Evolutionary conservation across 768 basidiomycete species (phyloP), one percentile per base, ranked within the genome.

Genomic region (Flagelloscypha sp.): DNA sequence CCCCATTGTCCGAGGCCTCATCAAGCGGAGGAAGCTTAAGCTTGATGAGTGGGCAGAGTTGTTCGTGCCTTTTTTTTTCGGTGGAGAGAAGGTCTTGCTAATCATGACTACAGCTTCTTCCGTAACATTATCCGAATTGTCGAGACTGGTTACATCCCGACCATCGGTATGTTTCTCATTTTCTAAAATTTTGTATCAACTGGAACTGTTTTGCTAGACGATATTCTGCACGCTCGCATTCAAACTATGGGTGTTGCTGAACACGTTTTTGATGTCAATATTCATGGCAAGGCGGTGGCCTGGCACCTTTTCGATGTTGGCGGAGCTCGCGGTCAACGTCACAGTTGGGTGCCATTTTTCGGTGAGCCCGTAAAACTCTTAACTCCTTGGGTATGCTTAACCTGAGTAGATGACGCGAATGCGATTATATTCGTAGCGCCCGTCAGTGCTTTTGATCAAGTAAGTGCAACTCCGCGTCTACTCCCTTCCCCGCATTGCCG

Each of bases 161-260:
- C 78, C 2, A 85, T 75, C 25, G 84, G 84, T 84, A 52, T 25
- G 58, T 41, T 11, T 11, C 27, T 24, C 36, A 27, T 36, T 37
- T 20, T 5, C 12, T 29, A 22, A 30, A 37, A 29, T 38, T 36
- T 19, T 25, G 50, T 54, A 58, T 55, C 36, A 59, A 38, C 22
- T 38, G 31, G 29, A 48, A 43, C 17, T 44, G 15, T 32, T 28
- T 35, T 23, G 6, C 16, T 41, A 85, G 86, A 89, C 54, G 86
- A 90, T 49, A 86, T 90, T 37, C 65, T 90, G 12, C 84, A 86
- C 50, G 85, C 84, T n/a, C 80, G 86, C 23, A 82, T 90, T 35
- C 88, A 88, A 51, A 90, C 86, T 6, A 86, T 90, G 79, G 86
- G 86, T 1, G 80, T 90, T 4, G 72, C 83, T 0, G 86, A 89